Base-by-base conservation (phyloP, 768 basidiomycete genomes). In the Tylopilus cervinicoccineus region DNA sequence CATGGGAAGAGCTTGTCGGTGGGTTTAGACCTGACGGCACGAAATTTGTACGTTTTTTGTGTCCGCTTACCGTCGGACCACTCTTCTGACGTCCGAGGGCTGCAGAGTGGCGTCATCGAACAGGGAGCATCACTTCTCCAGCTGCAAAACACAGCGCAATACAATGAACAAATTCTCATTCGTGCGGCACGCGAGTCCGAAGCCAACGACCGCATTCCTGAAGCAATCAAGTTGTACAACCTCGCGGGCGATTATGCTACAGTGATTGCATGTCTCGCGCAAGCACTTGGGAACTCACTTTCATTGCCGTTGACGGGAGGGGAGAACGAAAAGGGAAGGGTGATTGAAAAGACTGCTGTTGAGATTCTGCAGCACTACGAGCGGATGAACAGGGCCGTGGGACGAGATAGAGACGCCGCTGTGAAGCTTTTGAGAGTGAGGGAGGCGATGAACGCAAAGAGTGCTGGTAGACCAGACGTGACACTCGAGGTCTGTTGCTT, bases 151-250 rank as follows among this genome's bases (percentile, higher is more conserved):
- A 70, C 70, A 43, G 71, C 77, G 23, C 78, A 86, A 41, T 93
- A 87, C 72, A 84, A 93, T 50, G 82, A 83, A 22, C 76, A 87
- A 20, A 89, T 99, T 47, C 85, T 97, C 42, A 72, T 86, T 51
- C 80, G 81, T 6, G 91, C 94, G 0, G 95, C 95, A 0, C 77
- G 77, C 26, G 77, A 89, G 54, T 86, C 88, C 2, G 83, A 91
- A 60, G 79, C 86, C 45, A 93, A 93, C 59, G 84, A 91, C 59
- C 86, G 88, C 27, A 76, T 89, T 32, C 77, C 85, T 2, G 93
- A 97, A 64, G 93, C 93, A 3, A 93, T 98, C 72, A 92, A 93
- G 63, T 73, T 99, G 37, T 97, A 93, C 72, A 94, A 97, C 69
- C 81, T 97, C 31, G 94, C 94, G 1, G 89, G 90, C 28, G 88